Percentiles rank a stretch among this genome's conserved stretches.
These are phyloP conservation scores for Henckelia pumila DNA, from an alignment of 257 asterid genomes.

Conservation along the genomic window DNA sequence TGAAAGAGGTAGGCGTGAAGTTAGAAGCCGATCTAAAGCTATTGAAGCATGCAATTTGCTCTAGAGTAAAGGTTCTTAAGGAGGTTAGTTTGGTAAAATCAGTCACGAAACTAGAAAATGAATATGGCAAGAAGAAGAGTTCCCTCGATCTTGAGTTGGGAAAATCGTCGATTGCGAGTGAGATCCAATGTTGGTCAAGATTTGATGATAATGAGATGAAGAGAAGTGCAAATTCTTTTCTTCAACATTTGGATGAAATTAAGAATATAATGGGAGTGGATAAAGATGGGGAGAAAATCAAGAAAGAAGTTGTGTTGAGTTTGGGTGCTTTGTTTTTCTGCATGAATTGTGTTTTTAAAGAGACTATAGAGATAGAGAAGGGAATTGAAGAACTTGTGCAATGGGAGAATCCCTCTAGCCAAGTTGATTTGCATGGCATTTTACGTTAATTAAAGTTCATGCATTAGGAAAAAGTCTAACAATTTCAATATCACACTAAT, in stretches of 20 bases:
- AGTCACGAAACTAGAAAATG: slow-evolving; percentile 36
- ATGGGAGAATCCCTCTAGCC: slow-evolving; percentile 74
- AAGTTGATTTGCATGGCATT: slow-evolving; percentile 59
- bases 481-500: neutral
- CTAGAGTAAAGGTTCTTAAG: slow-evolving; percentile 47
- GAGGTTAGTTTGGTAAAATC: slow-evolving; percentile 55
- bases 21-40: slow-evolving; percentile 48
- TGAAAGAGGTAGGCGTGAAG: slow-evolving; percentile 38
- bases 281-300: slow-evolving; percentile 32
- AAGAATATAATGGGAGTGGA: slow-evolving; percentile 28
- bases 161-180: slow-evolving; percentile 20
- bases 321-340: slow-evolving; percentile 65
- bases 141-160: slow-evolving; percentile 62
- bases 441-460: slow-evolving; percentile 40
- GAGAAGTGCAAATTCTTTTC: slow-evolving; percentile 30
- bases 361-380: slow-evolving; percentile 63
- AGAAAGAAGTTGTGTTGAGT: slow-evolving; percentile 41
- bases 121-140: slow-evolving; percentile 44
- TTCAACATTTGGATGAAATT: slow-evolving; percentile 41
- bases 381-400: slow-evolving; percentile 59
- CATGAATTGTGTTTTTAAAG: slow-evolving; percentile 49
- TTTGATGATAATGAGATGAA: slow-evolving; percentile 30
- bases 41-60: slow-evolving; percentile 38
- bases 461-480: slow-evolving; percentile 35
- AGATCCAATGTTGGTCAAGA: slow-evolving; percentile 22